Evolutionary conservation across 1,284 basidiomycete species (phyloP), one percentile per base, ranked within the genome.

Genomic region (Takashimella koratensis): DNA sequence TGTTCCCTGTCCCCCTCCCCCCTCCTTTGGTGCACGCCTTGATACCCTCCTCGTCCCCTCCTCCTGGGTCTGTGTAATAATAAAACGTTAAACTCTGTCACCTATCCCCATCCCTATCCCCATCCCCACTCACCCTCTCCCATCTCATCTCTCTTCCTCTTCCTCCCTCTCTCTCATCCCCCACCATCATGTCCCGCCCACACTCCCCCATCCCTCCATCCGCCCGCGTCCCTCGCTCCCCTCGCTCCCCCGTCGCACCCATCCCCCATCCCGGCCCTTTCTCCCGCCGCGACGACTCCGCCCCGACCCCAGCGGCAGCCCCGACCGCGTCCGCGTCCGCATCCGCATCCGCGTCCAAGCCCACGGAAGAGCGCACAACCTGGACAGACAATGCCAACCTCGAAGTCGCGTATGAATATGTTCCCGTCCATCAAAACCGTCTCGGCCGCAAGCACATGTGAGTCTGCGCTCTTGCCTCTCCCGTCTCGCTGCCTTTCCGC

Each of bases 381-480:
- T 66, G 63, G 64, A 49, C 61, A 4, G 65, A 67, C 50, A 64
- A 59, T 50, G 58, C 61, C 11, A n/a, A n/a, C n/a, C n/a, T n/a
- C n/a, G 71, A 74, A 45, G 71, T 63, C 49, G 72, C 70, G 39
- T 74, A 74, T 57, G 72, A 74, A 51, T 74, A 74, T 53, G 70
- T 74, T 20, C 65, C 67, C 19, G 67, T 74, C 8, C 39, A 62
- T 22, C 72, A 73, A 58, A 49, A 48, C 19, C 51, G 56, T 16
- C 52, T 56, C 24, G 59, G 56, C 11, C 48, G 56, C 5, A 61
- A 54, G 41, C 52, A 61, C 52, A 61, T 60, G 70, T 73, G 56
- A 67, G 70, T 68, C 13, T 11, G 41, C 25, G 21, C 22, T 36
- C 26, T 19, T 41, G 40, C 16, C 40, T 39, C 10, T 19, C 44